Conservation (phyloP, 768 basidiomycete species). For the Lactifluus subvellereus region DNA sequence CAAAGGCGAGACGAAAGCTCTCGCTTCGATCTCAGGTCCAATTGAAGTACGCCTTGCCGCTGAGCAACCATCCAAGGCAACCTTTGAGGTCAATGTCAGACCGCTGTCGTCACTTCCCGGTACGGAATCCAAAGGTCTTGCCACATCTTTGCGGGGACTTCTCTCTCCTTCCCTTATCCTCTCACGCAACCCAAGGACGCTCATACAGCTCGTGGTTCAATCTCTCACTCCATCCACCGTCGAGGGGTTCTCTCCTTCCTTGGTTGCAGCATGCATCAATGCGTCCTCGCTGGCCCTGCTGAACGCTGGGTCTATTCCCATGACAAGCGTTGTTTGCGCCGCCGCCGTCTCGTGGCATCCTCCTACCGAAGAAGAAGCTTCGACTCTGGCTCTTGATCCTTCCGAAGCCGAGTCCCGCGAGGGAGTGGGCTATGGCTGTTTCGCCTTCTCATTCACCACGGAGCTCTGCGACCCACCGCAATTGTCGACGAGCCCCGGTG, state of each 20-base stretch:
- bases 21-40: constrained; percentile 76
- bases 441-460: constrained; percentile 48
- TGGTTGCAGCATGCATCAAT: constrained; percentile 65
- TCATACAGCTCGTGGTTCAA: constrained; percentile 76
- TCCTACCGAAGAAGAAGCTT: constrained; percentile 21
- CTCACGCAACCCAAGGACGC: constrained; percentile 58
- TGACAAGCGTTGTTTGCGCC: constrained; percentile 71
- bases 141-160: constrained; percentile 47
- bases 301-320: constrained; percentile 62
- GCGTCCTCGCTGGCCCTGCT: constrained; percentile 63
- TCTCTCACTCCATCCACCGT: constrained; percentile 35
- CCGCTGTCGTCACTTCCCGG: constrained; percentile 66
- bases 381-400: constrained; percentile 47
- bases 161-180: constrained; percentile 62
- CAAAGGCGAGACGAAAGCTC: constrained; percentile 38
- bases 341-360: constrained; percentile 45
- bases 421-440: constrained; percentile 50
- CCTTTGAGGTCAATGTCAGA: constrained; percentile 68
- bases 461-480: constrained; percentile 6
- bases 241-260: constrained; percentile 14
- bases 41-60: constrained; percentile 64
- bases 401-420: constrained; percentile 37
- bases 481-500: constrained; percentile 20
- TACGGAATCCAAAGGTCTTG: constrained; percentile 59
- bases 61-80: constrained; percentile 67